Evolutionary conservation across 2,329 filamentous ascomycete species (phyloP), one percentile per base, ranked within the genome.

Genomic region (Fusarium sp.): DNA sequence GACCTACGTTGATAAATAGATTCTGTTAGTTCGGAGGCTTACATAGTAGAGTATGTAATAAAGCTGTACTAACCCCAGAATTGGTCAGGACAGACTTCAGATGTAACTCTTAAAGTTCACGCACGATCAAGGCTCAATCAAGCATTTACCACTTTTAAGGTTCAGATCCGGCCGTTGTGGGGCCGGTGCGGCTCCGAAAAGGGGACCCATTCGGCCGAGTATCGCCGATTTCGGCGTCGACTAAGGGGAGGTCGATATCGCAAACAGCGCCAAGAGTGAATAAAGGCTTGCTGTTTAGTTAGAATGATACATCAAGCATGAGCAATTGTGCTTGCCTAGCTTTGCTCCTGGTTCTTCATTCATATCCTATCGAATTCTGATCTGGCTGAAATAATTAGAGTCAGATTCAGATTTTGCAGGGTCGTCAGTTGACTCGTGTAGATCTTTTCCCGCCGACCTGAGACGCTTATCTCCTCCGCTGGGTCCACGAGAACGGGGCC

Each of bases 201-300:
- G 47, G 10, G 20, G 11, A 10, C 15, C 1, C 26, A 31, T 59
- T 51, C 56, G 56, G 56, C 56, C 56, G 56, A 51, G 20, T 24
- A 28, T 26, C 55, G 33, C 74, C 72, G 70, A 49, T 52, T 71
- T 77, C 72, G 72, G 72, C 64, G 62, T 70, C 75, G 55, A 68
- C 33, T 54, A 67, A 31, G 20, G 48, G 54, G 17, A 49, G 64
- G n/a, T 44, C 15, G 59, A 49, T 44, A 31, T 60, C 18, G 20
- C 24, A 42, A 39, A 36, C 31, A 35, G 36, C 28, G 26, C n/a
- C n/a, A 58, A 49, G 14, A 15, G 33, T 49, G 13, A 26, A 26
- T 14, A 33, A 33, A 28, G 35, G 14, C 35, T 39, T 54, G 24
- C 24, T 33, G 33, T 33, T 33, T 33, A 39, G n/a, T 33, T 33